Base-by-base conservation (phyloP, 805 yeast genomes). In the Candida ulmi region DNA sequence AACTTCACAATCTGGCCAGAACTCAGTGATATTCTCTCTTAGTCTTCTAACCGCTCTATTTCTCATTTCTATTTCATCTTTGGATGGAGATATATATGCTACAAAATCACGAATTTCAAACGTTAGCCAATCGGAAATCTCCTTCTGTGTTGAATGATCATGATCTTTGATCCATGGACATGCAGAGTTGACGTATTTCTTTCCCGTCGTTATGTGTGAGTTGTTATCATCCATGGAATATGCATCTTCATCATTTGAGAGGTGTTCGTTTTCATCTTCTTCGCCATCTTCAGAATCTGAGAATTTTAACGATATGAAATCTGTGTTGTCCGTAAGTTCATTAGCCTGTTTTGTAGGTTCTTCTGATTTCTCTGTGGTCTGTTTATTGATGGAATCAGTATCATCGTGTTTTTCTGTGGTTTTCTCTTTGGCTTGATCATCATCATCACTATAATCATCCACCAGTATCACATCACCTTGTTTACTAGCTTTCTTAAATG, bases 51-150 rank as follows among this genome's bases (percentile, higher is more conserved):
- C 82, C 3, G 86, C 80, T 5, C 60, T 60, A 48, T 85, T 83
- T 55, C 98, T 76, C 4, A 72, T 63, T 32, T 65, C 58, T 41
- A 85, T 83, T 51, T 91, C 98, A 13, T 68, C 74, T 31, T 69
- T 74, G 1, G 91, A 78, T 2, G 98, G 98, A 1, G 96, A 83
- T 19, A 90, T 79, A 59, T 88, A 91, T 35, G 78, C 74, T 23
- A 85, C 83, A 58, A 88, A 91, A 55, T 88, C 95, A 46, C 74
- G 74, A 46, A 91, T 85, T 58, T 91, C 98, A 61, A 74, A 68
- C 4, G 93, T 83, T 17, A 91, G 69, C 93, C 96, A 88, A 50
- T 83, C 90, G 1, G 90, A 80, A 26, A 88, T 77, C 50, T 85
- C 95, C 46, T 73, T 71, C 56, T 83, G 88, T 38, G 67, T 74